Evolutionary conservation across 345 rosid species (phyloP).

Genomic region (Populus nigra): DNA sequence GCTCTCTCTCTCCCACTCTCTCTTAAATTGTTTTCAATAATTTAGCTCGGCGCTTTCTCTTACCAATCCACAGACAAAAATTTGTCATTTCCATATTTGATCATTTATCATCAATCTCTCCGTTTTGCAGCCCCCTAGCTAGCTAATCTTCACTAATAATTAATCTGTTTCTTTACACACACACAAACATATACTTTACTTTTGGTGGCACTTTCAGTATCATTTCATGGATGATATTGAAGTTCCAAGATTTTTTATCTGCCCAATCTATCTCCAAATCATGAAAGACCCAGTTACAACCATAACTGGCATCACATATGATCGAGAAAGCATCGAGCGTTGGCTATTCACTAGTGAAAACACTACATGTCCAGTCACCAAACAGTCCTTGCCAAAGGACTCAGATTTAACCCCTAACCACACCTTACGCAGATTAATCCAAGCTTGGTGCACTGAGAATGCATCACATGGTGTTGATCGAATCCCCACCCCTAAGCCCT

Average conservation of each 20-base stretch:
- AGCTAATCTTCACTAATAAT: neutral
- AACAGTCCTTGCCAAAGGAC: constrained; percentile 49
- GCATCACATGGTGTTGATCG: constrained; percentile 44
- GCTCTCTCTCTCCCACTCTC: neutral
- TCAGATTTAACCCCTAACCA: constrained; percentile 77
- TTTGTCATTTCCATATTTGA: neutral
- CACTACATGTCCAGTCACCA: constrained; percentile 59
- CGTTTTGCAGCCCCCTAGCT: neutral
- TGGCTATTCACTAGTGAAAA: constrained; percentile 48
- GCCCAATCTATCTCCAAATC: constrained; percentile 80
- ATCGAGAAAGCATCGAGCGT: constrained; percentile 68
- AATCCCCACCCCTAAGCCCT: constrained; percentile 56
- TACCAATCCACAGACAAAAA: constrained; percentile 1
- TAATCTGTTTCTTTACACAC: neutral
- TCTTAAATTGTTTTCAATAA: neutral
- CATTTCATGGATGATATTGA: constrained; percentile 48
- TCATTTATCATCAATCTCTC: neutral
- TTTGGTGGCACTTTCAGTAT: neutral
- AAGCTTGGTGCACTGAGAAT: constrained; percentile 63
- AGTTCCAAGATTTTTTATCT: constrained; percentile 60
- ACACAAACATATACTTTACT: neutral
- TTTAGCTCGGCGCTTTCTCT: constrained; percentile 30
- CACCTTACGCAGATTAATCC: constrained; percentile 65
- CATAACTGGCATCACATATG: constrained; percentile 80
- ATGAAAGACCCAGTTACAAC: constrained; percentile 85